Evolutionary conservation across 208 protist species (phyloP), one percentile per base, ranked within the genome.

Genomic region (Wallacemonas sp.): DNA sequence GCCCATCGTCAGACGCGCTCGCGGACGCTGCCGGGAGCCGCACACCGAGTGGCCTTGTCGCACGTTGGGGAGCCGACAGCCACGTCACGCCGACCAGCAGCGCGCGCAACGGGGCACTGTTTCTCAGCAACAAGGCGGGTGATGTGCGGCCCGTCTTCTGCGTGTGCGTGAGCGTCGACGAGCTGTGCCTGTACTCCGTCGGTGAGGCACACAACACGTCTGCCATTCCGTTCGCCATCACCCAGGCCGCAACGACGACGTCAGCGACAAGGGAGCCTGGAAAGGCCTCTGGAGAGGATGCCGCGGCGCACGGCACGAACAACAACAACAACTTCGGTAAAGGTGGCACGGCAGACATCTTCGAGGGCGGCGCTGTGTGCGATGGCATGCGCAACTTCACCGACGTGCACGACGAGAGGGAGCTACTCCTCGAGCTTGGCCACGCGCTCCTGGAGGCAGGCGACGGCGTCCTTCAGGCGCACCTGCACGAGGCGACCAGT

Each of bases 91-190:
- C n/a, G n/a, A n/a, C n/a, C n/a, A n/a, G 27, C 2, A 56, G 43
- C 16, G 26, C 55, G 49, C 61, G 24, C 55, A 52, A 1, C 27
- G 55, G 19, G 41, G 61, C n/a, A 1, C 62, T 47, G 19, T 67
- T 44, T 60, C 34, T 54, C 54, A 47, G 17, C 17, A 49, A n/a
- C 27, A 49, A 23, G 63, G 49, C 16, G 5, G 52, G 52, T 34
- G 26, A 19, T 19, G 52, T 39, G 52, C 72, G 75, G 56, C 69
- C 61, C 38, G 68, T 94, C 17, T 79, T 68, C 4, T 85, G 85
- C 26, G 82, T 90, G 3, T 92, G 80, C 55, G 84, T 92, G 29
- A 81, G 78, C 49, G 68, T 91, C 26, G 84, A 95, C 61, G 86
- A 90, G 48, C 58, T 95, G 17, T 83, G 76, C 57, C 63, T 95